Conservation (phyloP, 2,329 filamentous ascomycete genomes). For the Fusarium domesticum region DNA sequence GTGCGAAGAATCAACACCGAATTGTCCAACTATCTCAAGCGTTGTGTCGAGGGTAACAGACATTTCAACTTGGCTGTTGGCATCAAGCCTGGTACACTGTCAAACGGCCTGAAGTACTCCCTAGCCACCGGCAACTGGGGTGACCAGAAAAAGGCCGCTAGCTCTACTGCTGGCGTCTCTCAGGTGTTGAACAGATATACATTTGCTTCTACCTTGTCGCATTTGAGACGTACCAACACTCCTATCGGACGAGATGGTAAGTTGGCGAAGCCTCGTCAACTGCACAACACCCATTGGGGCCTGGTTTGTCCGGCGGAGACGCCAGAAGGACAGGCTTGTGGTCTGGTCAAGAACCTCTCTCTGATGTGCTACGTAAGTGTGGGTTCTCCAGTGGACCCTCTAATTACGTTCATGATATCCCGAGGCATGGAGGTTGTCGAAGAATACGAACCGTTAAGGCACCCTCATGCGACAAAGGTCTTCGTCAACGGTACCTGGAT, state of each 20-base stretch:
- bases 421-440: conserved; percentile 95
- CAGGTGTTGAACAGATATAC: conserved; percentile 98
- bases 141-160: conserved; percentile 97
- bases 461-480: conserved; percentile 92
- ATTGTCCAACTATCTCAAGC: conserved; percentile 84
- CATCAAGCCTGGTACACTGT: conserved; percentile 86
- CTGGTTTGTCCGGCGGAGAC: conserved; percentile 96
- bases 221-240: conserved; percentile 95
- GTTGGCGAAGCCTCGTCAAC: conserved; percentile 92
- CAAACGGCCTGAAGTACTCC: conserved; percentile 93
- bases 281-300: conserved; percentile 99
- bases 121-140: conserved; percentile 98
- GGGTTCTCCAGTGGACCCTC: conserved; percentile 83
- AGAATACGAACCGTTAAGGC: conserved; percentile 83
- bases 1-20: conserved; percentile 90
- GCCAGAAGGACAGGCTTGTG: conserved; percentile 96
- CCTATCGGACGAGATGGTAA: conserved; percentile 97
- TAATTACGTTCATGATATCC: conserved; percentile 93
- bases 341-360: conserved; percentile 94
- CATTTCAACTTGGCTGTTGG: conserved; percentile 90
- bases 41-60: conserved; percentile 82
- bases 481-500: conserved; percentile 99
- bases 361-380: conserved; percentile 99
- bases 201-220: conserved; percentile 92
- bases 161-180: conserved; percentile 92